phyloP scores from a whole-genome alignment of 371 early-diverging fungal species.

The Apophysomyces trapeziformis region DNA sequence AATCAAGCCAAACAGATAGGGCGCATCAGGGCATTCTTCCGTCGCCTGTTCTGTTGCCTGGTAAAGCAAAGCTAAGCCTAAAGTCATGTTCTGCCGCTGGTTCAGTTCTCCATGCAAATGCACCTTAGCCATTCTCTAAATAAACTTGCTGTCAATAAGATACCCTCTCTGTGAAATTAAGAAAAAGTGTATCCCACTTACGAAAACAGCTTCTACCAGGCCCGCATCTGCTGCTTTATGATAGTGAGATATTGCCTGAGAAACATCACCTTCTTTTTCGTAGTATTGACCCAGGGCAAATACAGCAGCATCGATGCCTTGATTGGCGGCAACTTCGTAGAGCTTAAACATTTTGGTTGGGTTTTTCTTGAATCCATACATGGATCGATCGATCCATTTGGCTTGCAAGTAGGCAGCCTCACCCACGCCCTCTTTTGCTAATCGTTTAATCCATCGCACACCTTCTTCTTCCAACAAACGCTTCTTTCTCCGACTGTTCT shows the following conservation, averaged over 20 bases:
- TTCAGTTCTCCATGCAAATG: conserved; percentile 46
- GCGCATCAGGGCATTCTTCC: conserved; percentile 39
- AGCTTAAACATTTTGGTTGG: conserved; percentile 47
- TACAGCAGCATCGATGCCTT: conserved; percentile 27
- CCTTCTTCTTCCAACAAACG: conserved; percentile 58
- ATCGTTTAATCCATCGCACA: conserved; percentile 70
- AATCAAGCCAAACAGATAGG: conserved; percentile 41
- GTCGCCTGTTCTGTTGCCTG: conserved; percentile 41
- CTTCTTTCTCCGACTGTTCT: conserved; percentile 21
- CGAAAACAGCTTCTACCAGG: conserved; percentile 68
- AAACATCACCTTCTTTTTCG: conserved; percentile 61
- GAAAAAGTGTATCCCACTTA: conserved; percentile 28
- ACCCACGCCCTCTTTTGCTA: conserved; percentile 67
- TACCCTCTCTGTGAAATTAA: not conserved
- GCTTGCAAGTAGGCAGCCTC: conserved; percentile 76
- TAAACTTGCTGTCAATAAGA: not conserved
- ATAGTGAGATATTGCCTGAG: conserved; percentile 69
- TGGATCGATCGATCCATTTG: conserved; percentile 69
- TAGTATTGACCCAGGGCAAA: conserved; percentile 30
- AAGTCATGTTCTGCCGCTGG: conserved; percentile 36
- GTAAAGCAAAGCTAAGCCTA: conserved; percentile 35
- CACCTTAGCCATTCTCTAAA: conserved; percentile 44
- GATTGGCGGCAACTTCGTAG: conserved; percentile 36
- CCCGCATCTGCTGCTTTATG: conserved; percentile 72
- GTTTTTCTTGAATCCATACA: conserved; percentile 60